Base-by-base conservation (phyloP, 495 filamentous ascomycete genomes). In the Podospora pseudocomata region DNA sequence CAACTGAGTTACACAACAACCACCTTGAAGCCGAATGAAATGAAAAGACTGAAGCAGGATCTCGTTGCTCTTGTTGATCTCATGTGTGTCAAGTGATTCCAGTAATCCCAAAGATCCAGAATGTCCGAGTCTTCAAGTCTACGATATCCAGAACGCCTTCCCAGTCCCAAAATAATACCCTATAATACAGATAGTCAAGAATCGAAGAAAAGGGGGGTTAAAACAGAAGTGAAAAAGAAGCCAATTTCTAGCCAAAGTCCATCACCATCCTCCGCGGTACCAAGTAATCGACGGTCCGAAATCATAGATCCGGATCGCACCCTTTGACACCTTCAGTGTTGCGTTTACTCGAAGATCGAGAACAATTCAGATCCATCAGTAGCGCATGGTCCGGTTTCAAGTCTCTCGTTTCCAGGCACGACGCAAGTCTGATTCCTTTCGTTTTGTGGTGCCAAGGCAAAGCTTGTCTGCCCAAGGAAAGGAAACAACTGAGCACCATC, bases 311-410 rank as follows among this genome's bases (percentile, higher is more conserved):
- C n/a, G 18, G 1, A 58, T 30, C 26, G 18, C 20, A 32, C 2
- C 7, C 23, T 5, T 32, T 18, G 49, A 26, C 56, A 32, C 32
- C 20, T 32, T 11, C 23, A 27, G 4, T 34, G 15, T 26, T 15
- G n/a, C 30, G 27, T 19, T 69, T 64, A 71, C 67, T 73, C 66
- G 78, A 79, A 75, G 65, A 86, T 80, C 9, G 82, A 82, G 63
- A 83, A 85, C 44, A 80, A 63, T 69, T 85, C 78, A 7, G 77
- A 76, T 9, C 77, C 78, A 66, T 80, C 76, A 13, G 77, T 77
- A 1, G 74, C 71, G 63, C 84, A 85, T 11, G 75, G 73, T 3
- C 79, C 78, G 15, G 79, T 77, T 28, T 78, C 77, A 19, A 86
- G 75, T 60, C 77, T 80, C 18, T 68, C 71, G 23, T 76, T 68